Evolutionary conservation across 2,329 filamentous ascomycete species (phyloP).

Genomic region (Thermoascus crustaceus): DNA sequence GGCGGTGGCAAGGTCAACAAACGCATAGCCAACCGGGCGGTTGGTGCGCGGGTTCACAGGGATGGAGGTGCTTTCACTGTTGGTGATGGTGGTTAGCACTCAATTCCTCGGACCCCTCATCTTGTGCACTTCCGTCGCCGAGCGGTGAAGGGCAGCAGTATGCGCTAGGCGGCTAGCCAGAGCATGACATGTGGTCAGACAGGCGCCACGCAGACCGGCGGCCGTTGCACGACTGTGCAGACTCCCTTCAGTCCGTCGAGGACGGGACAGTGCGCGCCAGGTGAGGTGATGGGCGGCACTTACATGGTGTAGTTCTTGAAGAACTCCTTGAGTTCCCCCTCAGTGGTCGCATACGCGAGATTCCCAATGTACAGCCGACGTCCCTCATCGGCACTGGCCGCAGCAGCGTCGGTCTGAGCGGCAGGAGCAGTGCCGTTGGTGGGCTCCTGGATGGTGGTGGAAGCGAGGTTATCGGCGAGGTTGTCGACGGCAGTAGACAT

Average conservation of each 20-base stretch:
- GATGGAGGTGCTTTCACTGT: constrained; percentile 95
- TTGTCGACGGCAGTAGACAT: constrained; percentile 82
- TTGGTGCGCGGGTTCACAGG: constrained; percentile 98
- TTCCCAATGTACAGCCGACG: constrained; percentile 99
- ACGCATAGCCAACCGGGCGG: constrained; percentile 96
- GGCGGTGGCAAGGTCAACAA: constrained; percentile 93
- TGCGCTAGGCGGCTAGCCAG: too few relatives aligned
- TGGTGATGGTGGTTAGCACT: not conserved
- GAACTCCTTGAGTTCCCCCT: constrained; percentile 99
- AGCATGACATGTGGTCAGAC: too few relatives aligned
- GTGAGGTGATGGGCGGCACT: constrained; percentile 48
- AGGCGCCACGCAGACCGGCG: too few relatives aligned
- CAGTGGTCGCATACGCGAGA: constrained; percentile 99
- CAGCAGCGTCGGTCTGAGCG: constrained; percentile 79
- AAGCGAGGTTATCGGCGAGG: constrained; percentile 58
- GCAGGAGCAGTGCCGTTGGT: constrained; percentile 55
- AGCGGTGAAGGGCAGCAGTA: too few relatives aligned
- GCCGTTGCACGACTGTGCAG: too few relatives aligned
- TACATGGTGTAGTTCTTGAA: constrained; percentile 99
- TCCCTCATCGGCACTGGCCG: constrained; percentile 96
- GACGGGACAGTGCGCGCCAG: too few relatives aligned
- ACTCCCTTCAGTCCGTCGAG: too few relatives aligned
- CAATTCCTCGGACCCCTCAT: too few relatives aligned
- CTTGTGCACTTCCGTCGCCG: too few relatives aligned
- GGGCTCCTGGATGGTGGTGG: constrained; percentile 54